These are phyloP conservation scores for Globisporangium rhizosaccharum DNA, from an alignment of 352 stramenopile genomes.

Conservation along the genomic window DNA sequence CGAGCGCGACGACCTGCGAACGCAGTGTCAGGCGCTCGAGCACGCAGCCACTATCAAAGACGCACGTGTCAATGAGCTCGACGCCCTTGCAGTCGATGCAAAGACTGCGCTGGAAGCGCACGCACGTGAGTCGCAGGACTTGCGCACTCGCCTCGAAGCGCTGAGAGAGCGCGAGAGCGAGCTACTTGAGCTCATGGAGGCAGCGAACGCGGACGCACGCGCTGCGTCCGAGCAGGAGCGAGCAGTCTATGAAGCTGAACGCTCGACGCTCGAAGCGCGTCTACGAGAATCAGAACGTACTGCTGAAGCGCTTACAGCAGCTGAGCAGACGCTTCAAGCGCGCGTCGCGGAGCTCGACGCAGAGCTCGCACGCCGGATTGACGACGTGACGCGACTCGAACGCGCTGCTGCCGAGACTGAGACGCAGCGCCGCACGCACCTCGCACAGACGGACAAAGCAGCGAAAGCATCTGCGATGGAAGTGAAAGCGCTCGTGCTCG, in stretches of 20 bases:
- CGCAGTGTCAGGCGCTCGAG: background rate
- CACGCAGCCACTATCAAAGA: no score
- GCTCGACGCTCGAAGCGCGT: background rate
- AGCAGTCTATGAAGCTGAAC: no score
- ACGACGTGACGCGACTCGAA: background rate
- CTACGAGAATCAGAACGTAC: background rate
- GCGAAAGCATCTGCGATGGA: conserved; percentile 11
- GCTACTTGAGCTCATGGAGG: background rate
- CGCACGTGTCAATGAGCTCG: no score
- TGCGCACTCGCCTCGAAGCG: background rate
- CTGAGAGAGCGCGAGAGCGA: background rate
- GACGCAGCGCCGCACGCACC: no score
- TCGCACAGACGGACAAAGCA: no score
- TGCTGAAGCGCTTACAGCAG: background rate
- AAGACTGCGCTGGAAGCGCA: no score
- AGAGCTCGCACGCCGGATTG: background rate
- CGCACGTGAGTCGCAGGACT: no score
- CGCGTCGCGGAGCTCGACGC: background rate
- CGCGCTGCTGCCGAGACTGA: no score
- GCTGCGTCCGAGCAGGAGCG: no score
- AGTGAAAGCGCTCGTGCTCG: conserved; percentile 12
- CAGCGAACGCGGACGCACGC: no score
- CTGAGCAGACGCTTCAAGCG: background rate
- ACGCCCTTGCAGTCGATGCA: no score
- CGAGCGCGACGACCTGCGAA: background rate